A percentile compares a stretch with the other conserved stretches of the same genome.
These are phyloP conservation scores for Peltaster fructicola DNA, from an alignment of 2,329 filamentous ascomycete genomes.

Conservation along the genomic window DNA sequence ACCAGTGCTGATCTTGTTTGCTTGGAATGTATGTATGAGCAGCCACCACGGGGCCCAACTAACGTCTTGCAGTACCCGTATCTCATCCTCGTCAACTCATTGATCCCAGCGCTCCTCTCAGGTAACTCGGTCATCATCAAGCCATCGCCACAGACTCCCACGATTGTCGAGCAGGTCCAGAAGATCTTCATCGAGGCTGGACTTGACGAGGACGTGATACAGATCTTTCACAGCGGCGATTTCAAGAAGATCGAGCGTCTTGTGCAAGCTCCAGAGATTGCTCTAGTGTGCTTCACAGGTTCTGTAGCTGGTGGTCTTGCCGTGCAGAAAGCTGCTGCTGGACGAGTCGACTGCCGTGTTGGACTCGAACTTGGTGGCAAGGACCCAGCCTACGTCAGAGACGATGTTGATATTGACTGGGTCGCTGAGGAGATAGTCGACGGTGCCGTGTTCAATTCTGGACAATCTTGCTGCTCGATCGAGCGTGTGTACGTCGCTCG, in stretches of 20 bases:
- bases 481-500: constrained; percentile 85
- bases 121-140: constrained; percentile 89
- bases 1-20: constrained; percentile 75
- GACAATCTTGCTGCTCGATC: constrained; percentile 90
- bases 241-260: constrained; percentile 59
- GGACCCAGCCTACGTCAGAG: constrained; percentile 76
- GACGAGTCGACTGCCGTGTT: constrained; percentile 61
- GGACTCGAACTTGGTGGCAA: constrained; percentile 88
- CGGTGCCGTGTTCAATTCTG: constrained; percentile 91
- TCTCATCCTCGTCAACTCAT: constrained; percentile 77
- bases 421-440: constrained; percentile 89
- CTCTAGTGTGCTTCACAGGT: constrained; percentile 81
- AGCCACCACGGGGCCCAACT: constrained; percentile 5
- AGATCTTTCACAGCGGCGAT: constrained; percentile 82
- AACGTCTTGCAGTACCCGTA: constrained; percentile 59
- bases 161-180: constrained; percentile 68
- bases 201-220: constrained; percentile 65
- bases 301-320: constrained; percentile 76
- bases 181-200: constrained; percentile 65
- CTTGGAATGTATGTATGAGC: constrained; percentile 66
- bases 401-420: constrained; percentile 77
- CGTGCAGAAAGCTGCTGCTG: constrained; percentile 68
- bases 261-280: constrained; percentile 57
- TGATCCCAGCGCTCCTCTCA: constrained; percentile 77
- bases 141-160: constrained; percentile 87